Evolutionary conservation across 768 basidiomycete species (phyloP).

Genomic region (Mycena crocata): DNA sequence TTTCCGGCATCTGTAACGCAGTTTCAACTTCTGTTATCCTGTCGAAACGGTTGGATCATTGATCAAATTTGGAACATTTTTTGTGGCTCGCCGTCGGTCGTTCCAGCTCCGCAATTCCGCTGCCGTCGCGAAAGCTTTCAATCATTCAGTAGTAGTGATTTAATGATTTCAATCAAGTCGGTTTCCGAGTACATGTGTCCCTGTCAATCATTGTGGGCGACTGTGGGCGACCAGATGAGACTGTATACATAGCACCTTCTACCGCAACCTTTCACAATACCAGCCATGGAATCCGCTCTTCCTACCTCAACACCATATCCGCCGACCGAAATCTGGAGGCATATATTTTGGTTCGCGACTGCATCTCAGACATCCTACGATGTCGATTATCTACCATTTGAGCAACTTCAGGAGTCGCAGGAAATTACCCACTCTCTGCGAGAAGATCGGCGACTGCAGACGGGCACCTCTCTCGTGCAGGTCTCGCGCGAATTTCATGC

Average conservation of each 20-base stretch:
- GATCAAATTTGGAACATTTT: too few relatives aligned
- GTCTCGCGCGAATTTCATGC: constrained; percentile 25
- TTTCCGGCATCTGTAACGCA: too few relatives aligned
- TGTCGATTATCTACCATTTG: constrained; percentile 25
- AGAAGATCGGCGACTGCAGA: constrained; percentile 10
- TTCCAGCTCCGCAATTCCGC: too few relatives aligned
- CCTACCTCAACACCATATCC: background rate
- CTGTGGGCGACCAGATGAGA: too few relatives aligned
- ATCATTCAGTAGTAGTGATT: too few relatives aligned
- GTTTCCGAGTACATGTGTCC: constrained; percentile 1
- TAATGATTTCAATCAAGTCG: too few relatives aligned
- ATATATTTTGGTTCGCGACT: constrained; percentile 18
- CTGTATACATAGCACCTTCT: constrained; percentile 9
- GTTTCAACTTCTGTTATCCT: too few relatives aligned
- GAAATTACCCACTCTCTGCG: constrained; percentile 4
- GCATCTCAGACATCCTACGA: background rate
- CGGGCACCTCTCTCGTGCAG: constrained; percentile 12
- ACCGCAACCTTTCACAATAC: background rate
- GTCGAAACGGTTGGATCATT: too few relatives aligned
- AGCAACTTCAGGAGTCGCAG: constrained; percentile 20
- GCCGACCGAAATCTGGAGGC: constrained; percentile 28
- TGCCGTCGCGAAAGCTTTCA: too few relatives aligned
- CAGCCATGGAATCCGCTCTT: background rate
- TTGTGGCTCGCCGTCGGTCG: too few relatives aligned
- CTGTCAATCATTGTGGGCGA: background rate